Conservation (phyloP, 2,329 filamentous ascomycete species). For the Ascochyta clinopodiicola region DNA sequence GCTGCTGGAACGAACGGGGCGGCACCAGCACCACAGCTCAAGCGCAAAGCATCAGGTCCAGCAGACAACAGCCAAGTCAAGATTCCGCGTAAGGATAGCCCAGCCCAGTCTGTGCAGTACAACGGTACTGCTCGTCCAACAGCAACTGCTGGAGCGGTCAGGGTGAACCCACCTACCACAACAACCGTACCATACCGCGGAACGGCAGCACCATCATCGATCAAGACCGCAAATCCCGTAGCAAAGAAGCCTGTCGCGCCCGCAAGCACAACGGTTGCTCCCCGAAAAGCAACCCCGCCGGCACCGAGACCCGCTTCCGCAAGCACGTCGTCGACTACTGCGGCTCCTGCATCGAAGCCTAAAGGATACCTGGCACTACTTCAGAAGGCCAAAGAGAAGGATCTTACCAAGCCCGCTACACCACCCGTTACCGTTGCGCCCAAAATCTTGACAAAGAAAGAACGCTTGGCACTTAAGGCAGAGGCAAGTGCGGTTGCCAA, state of each 20-base stretch:
- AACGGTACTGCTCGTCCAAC: conserved; percentile 36
- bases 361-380: conserved; percentile 78
- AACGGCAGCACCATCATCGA: conserved; percentile 41
- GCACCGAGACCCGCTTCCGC: conserved; percentile 28
- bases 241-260: conserved; percentile 34
- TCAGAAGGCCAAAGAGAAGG: conserved; percentile 70
- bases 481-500: conserved; percentile 51
- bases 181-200: conserved; percentile 47
- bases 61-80: conserved; percentile 40
- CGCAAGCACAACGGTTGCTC: conserved; percentile 21
- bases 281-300: conserved; percentile 30
- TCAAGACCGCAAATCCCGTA: conserved; percentile 29
- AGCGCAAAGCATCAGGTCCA: conserved; percentile 51
- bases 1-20: conserved; percentile 34
- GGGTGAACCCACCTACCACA: conserved; percentile 29
- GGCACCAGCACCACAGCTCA: conserved; percentile 46
- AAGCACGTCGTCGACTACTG: conserved; percentile 30
- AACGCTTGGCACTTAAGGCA: conserved; percentile 55
- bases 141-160: conserved; percentile 30
- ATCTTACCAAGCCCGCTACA: conserved; percentile 55
- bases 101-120: conserved; percentile 29
- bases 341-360: conserved; percentile 61
- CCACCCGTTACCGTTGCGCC: conserved; percentile 77
- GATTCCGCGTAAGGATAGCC: conserved; percentile 42
- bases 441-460: conserved; percentile 67